These are phyloP conservation scores for Vicia sativa DNA, from an alignment of 306 rosid genomes.

Conservation along the genomic window DNA sequence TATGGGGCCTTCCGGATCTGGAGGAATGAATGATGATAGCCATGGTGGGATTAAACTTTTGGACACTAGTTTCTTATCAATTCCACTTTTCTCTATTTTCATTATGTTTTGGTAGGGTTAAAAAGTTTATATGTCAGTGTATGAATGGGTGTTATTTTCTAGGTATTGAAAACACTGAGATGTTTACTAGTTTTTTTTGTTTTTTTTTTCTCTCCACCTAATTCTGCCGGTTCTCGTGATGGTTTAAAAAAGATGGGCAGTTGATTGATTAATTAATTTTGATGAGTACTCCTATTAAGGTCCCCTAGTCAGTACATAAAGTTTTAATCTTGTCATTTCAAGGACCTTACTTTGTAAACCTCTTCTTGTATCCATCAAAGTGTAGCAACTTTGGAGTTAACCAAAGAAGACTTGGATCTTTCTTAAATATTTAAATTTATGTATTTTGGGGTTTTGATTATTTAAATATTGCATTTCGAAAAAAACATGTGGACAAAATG, in stretches of 20 bases:
- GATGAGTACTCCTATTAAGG: not conserved
- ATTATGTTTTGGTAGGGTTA: slow-evolving; percentile 64
- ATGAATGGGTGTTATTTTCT: slow-evolving; percentile 54
- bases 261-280: slow-evolving; percentile 39
- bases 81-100: slow-evolving; percentile 50
- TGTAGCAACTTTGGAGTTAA: not conserved
- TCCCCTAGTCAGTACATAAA: not conserved
- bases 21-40: slow-evolving; percentile 79
- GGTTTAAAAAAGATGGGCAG: slow-evolving; percentile 35
- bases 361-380: not conserved
- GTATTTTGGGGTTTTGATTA: not conserved
- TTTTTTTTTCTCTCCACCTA: slow-evolving; percentile 35
- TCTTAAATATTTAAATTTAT: not conserved
- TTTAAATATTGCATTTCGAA: not conserved
- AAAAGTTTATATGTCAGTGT: slow-evolving; percentile 38
- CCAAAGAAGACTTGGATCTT: not conserved
- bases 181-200: slow-evolving; percentile 40
- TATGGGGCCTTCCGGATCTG: slow-evolving; percentile 72
- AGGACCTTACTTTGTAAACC: not conserved
- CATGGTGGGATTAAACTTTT: slow-evolving; percentile 51
- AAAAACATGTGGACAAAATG: not conserved
- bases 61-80: slow-evolving; percentile 20
- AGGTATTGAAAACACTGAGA: slow-evolving; percentile 54
- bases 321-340: no score
- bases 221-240: slow-evolving; percentile 29